Conservation (phyloP, 306 rosid species). For the Trifolium dubium region DNA sequence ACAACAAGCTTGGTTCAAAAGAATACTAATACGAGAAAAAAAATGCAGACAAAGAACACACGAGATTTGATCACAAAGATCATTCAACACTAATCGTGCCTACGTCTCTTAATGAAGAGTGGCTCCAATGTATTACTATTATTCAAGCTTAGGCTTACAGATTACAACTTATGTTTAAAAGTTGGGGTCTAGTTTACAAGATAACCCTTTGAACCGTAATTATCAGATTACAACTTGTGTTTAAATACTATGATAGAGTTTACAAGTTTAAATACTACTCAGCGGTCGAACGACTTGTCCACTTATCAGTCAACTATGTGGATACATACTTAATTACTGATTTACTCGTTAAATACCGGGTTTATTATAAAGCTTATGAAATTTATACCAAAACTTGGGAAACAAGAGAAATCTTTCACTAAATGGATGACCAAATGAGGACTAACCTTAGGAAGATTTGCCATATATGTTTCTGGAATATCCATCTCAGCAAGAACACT, state of each 20-base stretch:
- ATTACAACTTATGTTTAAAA: neutral
- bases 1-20: neutral
- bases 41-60: neutral
- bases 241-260: too few species aligned
- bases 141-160: neutral
- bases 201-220: neutral
- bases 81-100: neutral
- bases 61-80: neutral
- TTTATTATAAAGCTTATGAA: neutral
- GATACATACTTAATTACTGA: neutral
- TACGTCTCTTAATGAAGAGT: neutral
- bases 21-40: neutral
- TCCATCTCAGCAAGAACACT: conserved; percentile 90
- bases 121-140: neutral
- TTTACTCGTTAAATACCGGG: neutral
- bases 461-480: conserved; percentile 75
- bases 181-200: neutral
- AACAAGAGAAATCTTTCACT: neutral
- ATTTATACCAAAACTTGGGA: conserved; percentile 1
- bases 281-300: too few species aligned
- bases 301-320: too few species aligned
- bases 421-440: conserved; percentile 16
- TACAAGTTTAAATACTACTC: neutral
- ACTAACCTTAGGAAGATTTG: conserved; percentile 89
- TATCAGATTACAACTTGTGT: neutral